Evolutionary conservation across 129 eudicot genomes (phyloP).

Genomic region (Dittrichia graveolens): DNA sequence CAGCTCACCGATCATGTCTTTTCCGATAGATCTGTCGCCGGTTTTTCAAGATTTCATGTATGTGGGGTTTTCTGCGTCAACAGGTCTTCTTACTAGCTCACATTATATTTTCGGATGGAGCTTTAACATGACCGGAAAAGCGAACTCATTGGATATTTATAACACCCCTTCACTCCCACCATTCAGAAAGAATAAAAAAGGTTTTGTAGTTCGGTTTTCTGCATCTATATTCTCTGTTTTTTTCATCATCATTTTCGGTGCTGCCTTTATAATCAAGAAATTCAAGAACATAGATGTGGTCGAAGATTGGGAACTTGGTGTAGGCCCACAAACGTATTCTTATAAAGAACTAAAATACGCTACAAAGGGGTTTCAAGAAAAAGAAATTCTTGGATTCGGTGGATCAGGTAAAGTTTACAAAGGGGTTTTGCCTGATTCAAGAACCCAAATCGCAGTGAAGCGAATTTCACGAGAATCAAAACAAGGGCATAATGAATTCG

Average conservation of each 20-base stretch:
- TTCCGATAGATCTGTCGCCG: constrained; percentile 49
- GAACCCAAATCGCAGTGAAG: constrained; percentile 51
- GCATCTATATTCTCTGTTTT: not conserved
- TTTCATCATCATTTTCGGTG: constrained; percentile 7
- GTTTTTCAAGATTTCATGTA: constrained; percentile 56
- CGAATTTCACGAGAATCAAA: constrained; percentile 52
- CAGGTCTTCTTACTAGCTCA: constrained; percentile 59
- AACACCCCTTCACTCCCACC: constrained; percentile 39
- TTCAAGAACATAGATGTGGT: constrained; percentile 45
- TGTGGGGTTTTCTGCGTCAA: constrained; percentile 73
- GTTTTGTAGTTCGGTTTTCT: constrained; percentile 32
- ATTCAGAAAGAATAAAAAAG: constrained; percentile 37
- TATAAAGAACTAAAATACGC: constrained; percentile 53
- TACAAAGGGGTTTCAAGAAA: constrained; percentile 59
- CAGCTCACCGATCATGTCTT: constrained; percentile 46
- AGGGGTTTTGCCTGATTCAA: constrained; percentile 40
- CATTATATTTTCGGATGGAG: constrained; percentile 78
- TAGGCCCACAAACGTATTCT: constrained; percentile 51
- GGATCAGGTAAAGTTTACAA: constrained; percentile 71
- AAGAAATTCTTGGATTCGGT: constrained; percentile 48
- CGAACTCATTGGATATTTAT: constrained; percentile 34
- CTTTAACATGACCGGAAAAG: constrained; percentile 58
- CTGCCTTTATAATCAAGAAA: constrained; percentile 28
- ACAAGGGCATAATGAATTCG: constrained; percentile 59
- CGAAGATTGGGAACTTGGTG: constrained; percentile 69